phyloP scores from a whole-genome alignment of 176 grass and related monocot genomes.

The Triticum timopheevii region DNA sequence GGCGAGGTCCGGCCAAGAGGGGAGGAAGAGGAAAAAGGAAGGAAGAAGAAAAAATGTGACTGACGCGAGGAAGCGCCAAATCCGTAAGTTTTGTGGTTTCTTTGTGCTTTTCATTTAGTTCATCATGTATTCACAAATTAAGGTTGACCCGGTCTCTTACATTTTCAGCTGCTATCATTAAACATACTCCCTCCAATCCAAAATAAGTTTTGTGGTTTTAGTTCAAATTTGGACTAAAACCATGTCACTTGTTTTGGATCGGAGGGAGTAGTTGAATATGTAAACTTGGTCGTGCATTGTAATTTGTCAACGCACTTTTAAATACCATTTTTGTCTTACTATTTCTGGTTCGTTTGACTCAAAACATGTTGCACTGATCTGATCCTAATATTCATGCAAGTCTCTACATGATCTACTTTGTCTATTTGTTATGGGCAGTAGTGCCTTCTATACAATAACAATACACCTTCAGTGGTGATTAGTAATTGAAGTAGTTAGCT shows the following conservation, averaged over 20 bases:
- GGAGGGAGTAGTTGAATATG: neutral
- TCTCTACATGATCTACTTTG: neutral
- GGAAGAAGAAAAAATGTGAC: no score
- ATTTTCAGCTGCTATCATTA: neutral
- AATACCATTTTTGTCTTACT: neutral
- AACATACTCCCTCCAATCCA: neutral
- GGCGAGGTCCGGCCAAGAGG: no score
- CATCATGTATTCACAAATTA: neutral
- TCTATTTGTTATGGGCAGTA: neutral
- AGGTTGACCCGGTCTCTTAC: neutral
- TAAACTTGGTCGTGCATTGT: neutral
- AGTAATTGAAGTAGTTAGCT: neutral
- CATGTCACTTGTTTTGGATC: no score
- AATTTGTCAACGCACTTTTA: neutral
- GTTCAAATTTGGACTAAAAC: no score
- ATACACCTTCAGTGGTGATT: neutral
- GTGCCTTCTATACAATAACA: neutral
- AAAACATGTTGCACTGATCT: neutral
- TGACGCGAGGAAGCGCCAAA: no score
- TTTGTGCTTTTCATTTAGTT: constrained; percentile 11
- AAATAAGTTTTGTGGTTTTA: no score
- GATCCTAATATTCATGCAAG: neutral
- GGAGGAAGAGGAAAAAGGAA: no score
- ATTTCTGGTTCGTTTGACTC: neutral
- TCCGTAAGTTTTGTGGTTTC: neutral